Percentiles rank a stretch among this genome's conserved stretches.
Evolutionary conservation across 2,329 filamentous ascomycete species (phyloP).

Genomic region (Monosporascus sp.): DNA sequence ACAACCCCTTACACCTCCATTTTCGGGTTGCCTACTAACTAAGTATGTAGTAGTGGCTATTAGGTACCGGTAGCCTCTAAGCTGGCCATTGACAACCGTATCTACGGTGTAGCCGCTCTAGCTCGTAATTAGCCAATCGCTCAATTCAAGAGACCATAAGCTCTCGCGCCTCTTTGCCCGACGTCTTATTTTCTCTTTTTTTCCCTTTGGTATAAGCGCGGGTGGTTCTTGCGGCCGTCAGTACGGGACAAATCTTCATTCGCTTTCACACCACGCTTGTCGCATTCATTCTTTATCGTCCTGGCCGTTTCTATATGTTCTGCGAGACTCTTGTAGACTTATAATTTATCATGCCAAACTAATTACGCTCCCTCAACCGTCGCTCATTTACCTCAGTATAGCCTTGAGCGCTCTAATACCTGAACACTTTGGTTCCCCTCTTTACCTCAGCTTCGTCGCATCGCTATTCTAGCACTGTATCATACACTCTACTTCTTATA

Average conservation of each 20-base stretch:
- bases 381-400: slow-evolving; percentile 14
- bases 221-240: background rate
- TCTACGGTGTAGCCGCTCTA: background rate
- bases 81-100: background rate
- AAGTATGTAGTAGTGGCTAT: no score
- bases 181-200: background rate
- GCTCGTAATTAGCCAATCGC: background rate
- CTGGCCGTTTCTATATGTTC: slow-evolving; percentile 16
- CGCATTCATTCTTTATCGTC: slow-evolving; percentile 15
- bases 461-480: background rate
- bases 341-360: slow-evolving; percentile 17
- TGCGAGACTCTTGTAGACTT: slow-evolving; percentile 12
- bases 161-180: background rate
- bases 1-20: background rate
- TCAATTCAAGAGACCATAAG: background rate
- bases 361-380: slow-evolving; percentile 12
- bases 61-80: background rate
- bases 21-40: background rate
- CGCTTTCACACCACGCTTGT: slow-evolving; percentile 5
- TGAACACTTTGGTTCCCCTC: slow-evolving; percentile 9
- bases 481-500: background rate
- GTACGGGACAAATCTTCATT: background rate
- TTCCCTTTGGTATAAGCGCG: background rate
- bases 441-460: background rate
- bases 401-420: slow-evolving; percentile 13